phyloP scores from a whole-genome alignment of 1,139 yeast species.

The Candida sanyaensis region DNA sequence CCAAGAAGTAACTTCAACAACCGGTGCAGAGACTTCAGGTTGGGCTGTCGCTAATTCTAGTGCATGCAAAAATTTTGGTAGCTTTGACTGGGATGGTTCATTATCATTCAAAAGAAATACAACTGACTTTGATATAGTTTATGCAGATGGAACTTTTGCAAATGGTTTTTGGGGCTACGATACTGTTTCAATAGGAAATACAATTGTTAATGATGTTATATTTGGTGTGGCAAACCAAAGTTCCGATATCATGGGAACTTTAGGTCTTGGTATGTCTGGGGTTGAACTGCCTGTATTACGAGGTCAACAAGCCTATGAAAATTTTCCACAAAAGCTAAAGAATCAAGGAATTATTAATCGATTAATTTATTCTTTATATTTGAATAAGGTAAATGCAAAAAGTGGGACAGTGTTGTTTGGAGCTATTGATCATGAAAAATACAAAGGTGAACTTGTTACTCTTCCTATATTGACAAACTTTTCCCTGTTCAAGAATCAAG shows the following conservation, averaged over 20 bases:
- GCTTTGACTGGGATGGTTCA: slow-evolving; percentile 12
- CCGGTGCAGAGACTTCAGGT: neutral
- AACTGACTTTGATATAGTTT: slow-evolving; percentile 8
- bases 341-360: slow-evolving; percentile 49
- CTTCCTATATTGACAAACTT: neutral
- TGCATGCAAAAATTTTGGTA: neutral
- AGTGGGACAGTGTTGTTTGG: slow-evolving; percentile 29
- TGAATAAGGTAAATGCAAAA: slow-evolving; percentile 20
- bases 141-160: slow-evolving; percentile 23
- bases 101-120: slow-evolving; percentile 12
- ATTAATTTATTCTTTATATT: slow-evolving; percentile 35
- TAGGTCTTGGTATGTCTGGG: slow-evolving; percentile 22
- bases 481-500: neutral
- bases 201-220: slow-evolving; percentile 20
- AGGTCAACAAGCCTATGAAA: slow-evolving; percentile 22
- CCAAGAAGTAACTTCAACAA: neutral
- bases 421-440: slow-evolving; percentile 29
- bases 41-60: neutral
- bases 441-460: slow-evolving; percentile 17
- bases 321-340: slow-evolving; percentile 30
- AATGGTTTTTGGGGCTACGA: slow-evolving; percentile 61
- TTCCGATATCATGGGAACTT: slow-evolving; percentile 15
- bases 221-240: slow-evolving; percentile 19
- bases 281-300: slow-evolving; percentile 6
- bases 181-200: slow-evolving; percentile 15